These are phyloP conservation scores for Vachellia collinsii DNA, from an alignment of 306 rosid species.

Conservation along the genomic window DNA sequence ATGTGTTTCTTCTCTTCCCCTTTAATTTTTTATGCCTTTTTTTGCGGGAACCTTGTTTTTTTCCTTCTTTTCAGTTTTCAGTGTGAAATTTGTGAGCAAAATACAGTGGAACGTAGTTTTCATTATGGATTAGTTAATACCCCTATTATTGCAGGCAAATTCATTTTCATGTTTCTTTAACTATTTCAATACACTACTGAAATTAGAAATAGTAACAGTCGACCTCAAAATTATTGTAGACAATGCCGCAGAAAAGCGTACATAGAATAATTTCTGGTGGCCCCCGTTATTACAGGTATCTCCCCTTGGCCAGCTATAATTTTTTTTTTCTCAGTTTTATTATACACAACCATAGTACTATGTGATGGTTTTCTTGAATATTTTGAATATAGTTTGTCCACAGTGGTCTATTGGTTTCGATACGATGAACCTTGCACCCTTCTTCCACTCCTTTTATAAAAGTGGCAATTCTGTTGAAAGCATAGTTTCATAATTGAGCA, in stretches of 20 bases:
- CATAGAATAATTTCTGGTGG: not conserved
- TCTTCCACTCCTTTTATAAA: slow-evolving; percentile 3
- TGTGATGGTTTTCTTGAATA: not conserved
- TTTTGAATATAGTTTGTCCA: slow-evolving; percentile 15
- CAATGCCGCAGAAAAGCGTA: not conserved
- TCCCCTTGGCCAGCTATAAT: not conserved
- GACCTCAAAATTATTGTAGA: slow-evolving; percentile 1
- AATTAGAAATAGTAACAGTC: not conserved
- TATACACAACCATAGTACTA: not conserved
- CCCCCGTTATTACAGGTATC: not conserved
- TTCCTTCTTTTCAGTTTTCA: not conserved
- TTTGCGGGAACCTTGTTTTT: not conserved
- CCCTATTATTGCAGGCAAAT: not conserved
- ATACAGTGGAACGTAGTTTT: slow-evolving; percentile 27
- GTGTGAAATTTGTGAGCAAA: slow-evolving; percentile 3
- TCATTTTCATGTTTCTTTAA: slow-evolving; percentile 3
- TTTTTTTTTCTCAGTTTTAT: not conserved
- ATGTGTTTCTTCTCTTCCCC: not conserved
- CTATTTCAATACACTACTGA: not conserved
- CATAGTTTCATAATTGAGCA: slow-evolving; percentile 20
- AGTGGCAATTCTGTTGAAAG: not conserved
- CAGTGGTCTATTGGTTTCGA: not conserved
- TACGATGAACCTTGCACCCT: slow-evolving; percentile 14
- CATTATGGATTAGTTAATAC: not conserved
- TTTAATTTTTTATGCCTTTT: not conserved